A percentile compares a stretch with the other conserved stretches of the same genome.
phyloP scores from a whole-genome alignment of 805 yeast species.

The Lipomyces spencermartinsiae region DNA sequence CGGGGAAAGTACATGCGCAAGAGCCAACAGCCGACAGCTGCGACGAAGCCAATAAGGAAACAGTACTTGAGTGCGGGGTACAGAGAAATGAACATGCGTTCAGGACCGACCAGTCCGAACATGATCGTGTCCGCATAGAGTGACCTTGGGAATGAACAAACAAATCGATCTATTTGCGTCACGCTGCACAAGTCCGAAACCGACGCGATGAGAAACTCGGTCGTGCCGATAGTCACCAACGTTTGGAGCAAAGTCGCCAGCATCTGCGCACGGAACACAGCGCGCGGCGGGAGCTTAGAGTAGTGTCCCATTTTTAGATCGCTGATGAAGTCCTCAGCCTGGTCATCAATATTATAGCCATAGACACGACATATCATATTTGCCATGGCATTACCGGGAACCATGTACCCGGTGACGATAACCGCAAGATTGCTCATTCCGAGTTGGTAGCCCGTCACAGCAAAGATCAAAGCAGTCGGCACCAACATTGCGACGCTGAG shows the following conservation, averaged over 20 bases:
- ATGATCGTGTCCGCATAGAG: slow-evolving; percentile 22
- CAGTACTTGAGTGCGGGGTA: neutral
- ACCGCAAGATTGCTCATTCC: slow-evolving; percentile 70
- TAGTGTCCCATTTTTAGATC: slow-evolving; percentile 67
- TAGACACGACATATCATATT: slow-evolving; percentile 66
- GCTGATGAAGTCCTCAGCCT: slow-evolving; percentile 59
- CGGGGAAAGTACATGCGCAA: slow-evolving; percentile 18
- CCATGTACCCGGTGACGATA: slow-evolving; percentile 65
- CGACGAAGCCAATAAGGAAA: slow-evolving; percentile 24
- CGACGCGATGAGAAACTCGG: slow-evolving; percentile 51
- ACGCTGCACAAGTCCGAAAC: slow-evolving; percentile 35
- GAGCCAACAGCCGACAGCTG: slow-evolving; percentile 20
- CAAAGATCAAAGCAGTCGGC: slow-evolving; percentile 67
- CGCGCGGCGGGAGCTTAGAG: slow-evolving; percentile 57
- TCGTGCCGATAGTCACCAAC: slow-evolving; percentile 56
- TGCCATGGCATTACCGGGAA: slow-evolving; percentile 66
- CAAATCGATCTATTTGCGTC: slow-evolving; percentile 10
- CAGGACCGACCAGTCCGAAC: slow-evolving; percentile 21
- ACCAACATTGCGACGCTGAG: slow-evolving; percentile 51
- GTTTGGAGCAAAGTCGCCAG: slow-evolving; percentile 60
- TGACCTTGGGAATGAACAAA: slow-evolving; percentile 16
- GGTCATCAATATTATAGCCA: slow-evolving; percentile 59
- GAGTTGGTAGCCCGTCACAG: slow-evolving; percentile 64
- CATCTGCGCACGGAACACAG: slow-evolving; percentile 57
- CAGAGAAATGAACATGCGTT: slow-evolving; percentile 18